Percentiles rank a stretch among this genome's conserved stretches.
phyloP scores from a whole-genome alignment of 129 eudicot species.

The Scalesia atractyloides region DNA sequence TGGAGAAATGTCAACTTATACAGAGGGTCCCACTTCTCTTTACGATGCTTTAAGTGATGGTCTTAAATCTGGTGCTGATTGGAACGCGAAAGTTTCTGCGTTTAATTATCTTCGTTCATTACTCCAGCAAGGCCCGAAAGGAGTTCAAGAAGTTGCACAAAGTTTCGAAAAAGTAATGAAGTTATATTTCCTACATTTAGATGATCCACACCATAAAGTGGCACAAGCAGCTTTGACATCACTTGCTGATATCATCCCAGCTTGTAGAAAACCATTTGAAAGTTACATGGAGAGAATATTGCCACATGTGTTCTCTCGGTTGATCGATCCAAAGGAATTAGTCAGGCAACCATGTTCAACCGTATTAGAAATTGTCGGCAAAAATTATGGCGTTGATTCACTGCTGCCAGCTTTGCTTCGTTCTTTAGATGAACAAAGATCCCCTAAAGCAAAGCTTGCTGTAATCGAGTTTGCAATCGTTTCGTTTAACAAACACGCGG shows the following conservation, averaged over 20 bases:
- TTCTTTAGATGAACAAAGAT: slow-evolving; percentile 91
- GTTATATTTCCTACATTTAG: slow-evolving; percentile 86
- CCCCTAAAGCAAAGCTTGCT: slow-evolving; percentile 94
- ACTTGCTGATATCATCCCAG: slow-evolving; percentile 88
- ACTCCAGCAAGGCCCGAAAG: slow-evolving; percentile 80
- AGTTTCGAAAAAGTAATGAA: slow-evolving; percentile 98
- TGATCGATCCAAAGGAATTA: slow-evolving; percentile 89
- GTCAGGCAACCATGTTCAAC: slow-evolving; percentile 84
- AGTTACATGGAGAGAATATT: slow-evolving; percentile 92
- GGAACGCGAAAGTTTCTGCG: slow-evolving; percentile 97
- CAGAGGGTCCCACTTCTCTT: slow-evolving; percentile 82
- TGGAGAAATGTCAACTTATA: slow-evolving; percentile 70
- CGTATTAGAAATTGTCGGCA: slow-evolving; percentile 75
- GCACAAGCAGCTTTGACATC: slow-evolving; percentile 97
- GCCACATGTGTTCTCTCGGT: slow-evolving; percentile 91
- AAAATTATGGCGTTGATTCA: slow-evolving; percentile 86
- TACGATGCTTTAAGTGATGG: slow-evolving; percentile 86
- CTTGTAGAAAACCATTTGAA: slow-evolving; percentile 90
- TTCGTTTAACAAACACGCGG: slow-evolving; percentile 79
- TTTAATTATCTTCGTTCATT: slow-evolving; percentile 75
- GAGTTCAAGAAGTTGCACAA: slow-evolving; percentile 84
- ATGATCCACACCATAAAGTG: slow-evolving; percentile 98
- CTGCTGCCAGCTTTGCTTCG: slow-evolving; percentile 91
- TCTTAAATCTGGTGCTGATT: slow-evolving; percentile 76
- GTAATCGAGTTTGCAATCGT: slow-evolving; percentile 82